Conservation (phyloP, 805 yeast species). For the Spathaspora sp. region DNA sequence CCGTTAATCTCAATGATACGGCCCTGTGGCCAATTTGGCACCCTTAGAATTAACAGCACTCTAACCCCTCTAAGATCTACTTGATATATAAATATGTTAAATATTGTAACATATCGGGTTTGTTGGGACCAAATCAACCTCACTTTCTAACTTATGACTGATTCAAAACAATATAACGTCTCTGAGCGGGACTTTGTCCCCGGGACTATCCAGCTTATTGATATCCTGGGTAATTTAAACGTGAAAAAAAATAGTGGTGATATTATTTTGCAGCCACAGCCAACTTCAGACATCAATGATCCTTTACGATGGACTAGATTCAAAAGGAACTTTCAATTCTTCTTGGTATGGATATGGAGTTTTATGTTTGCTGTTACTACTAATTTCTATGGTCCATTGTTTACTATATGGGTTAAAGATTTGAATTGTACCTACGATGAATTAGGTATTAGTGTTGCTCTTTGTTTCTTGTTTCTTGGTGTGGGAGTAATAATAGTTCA, state of each 20-base stretch:
- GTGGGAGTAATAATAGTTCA: conserved; percentile 31
- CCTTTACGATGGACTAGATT: conserved; percentile 29
- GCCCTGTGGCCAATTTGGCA: too few species aligned
- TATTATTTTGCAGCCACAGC: conserved; percentile 32
- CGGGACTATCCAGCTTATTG: conserved; percentile 51
- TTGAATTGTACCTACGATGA: conserved; percentile 19
- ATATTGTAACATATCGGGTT: too few species aligned
- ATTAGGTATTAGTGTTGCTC: conserved; percentile 22
- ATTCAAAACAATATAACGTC: background rate
- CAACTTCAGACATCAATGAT: conserved; percentile 29
- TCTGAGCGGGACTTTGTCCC: conserved; percentile 34
- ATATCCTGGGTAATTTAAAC: conserved; percentile 28
- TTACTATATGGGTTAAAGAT: conserved; percentile 21
- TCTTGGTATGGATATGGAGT: conserved; percentile 28
- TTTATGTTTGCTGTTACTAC: conserved; percentile 22
- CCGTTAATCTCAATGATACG: too few species aligned
- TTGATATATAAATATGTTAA: background rate
- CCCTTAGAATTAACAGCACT: too few species aligned
- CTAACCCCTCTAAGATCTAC: background rate
- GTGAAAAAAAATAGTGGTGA: conserved; percentile 22
- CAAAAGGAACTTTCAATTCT: conserved; percentile 24
- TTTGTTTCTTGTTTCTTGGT: conserved; percentile 28
- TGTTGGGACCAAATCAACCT: background rate
- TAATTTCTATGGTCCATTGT: conserved; percentile 27
- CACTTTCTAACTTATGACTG: background rate